A percentile compares a stretch with the other conserved stretches of the same genome.
phyloP scores from a whole-genome alignment of 1,284 basidiomycete species.

The Kwoniella shivajii region DNA sequence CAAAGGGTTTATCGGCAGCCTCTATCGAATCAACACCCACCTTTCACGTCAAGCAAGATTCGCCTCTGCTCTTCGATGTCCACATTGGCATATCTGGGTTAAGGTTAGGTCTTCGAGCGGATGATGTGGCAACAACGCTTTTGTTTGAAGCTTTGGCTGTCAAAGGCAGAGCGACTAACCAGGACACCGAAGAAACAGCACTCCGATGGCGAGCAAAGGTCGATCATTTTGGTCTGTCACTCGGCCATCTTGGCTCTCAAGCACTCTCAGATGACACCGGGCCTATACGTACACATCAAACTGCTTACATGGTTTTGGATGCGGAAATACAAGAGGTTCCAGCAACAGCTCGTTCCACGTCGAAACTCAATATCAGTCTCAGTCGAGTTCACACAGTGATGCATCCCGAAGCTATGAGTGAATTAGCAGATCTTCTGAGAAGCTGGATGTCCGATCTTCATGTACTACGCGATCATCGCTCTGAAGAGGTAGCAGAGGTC shows the following conservation, averaged over 20 bases:
- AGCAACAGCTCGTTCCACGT: conserved; percentile 20
- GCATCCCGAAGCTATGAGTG: conserved; percentile 85
- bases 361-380: conserved; percentile 60
- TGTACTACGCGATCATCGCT: conserved; percentile 69
- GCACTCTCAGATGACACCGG: conserved; percentile 25
- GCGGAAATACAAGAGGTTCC: conserved; percentile 56
- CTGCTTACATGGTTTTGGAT: conserved; percentile 81
- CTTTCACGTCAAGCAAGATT: background rate
- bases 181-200: conserved; percentile 15
- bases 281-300: conserved; percentile 66
- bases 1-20: conserved; percentile 10
- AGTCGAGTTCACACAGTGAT: conserved; percentile 84
- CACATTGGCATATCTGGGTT: conserved; percentile 38
- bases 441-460: conserved; percentile 72
- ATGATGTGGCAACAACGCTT: conserved; percentile 46
- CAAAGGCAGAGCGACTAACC: conserved; percentile 35
- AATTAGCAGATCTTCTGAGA: conserved; percentile 82
- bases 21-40: background rate
- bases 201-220: conserved; percentile 47
- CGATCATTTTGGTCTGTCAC: conserved; percentile 45
- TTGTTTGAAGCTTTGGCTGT: conserved; percentile 46
- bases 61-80: conserved; percentile 25
- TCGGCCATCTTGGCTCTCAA: conserved; percentile 37
- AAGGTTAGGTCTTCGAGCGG: conserved; percentile 45
- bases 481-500: conserved; percentile 74